Evolutionary conservation across 2,329 filamentous ascomycete genomes (phyloP), one percentile per base, ranked within the genome.

Genomic region (Fusarium brevicatenulatum): DNA sequence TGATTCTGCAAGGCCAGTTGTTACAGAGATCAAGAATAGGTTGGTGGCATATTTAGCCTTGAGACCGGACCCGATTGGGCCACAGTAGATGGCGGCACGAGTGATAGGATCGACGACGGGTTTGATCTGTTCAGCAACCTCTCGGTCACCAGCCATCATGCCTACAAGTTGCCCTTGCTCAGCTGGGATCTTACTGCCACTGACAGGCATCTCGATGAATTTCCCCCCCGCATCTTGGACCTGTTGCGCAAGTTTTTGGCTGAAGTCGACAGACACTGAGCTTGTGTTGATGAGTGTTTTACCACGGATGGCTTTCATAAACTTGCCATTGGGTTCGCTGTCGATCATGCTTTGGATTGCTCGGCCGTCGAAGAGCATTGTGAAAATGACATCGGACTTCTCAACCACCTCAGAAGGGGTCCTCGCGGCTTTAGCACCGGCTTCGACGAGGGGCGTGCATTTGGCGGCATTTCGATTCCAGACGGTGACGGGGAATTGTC

Each of bases 171-270:
- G 5, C 1, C 53, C 53, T 12, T 55, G 37, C 25, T 55, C 53
- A 9, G 53, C 53, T 16, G 53, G 53, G 1, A n/a, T n/a, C 3
- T 55, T 55, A 1, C 53, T 55, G 1, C 53, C 53, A 19, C 53
- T 55, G 0, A 55, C 53, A 5, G 53, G 53, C 53, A 55, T 55
- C 11, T 55, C 53, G 1, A 55, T 2, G 9, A 55, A 55, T 21
- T 32, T 25, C 0, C 53, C 53, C 0, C 37, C 37, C 1, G 53
- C 37, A 7, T 23, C 3, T 0, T 43, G 28, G 28, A 55, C 37
- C 12, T 55, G 37, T 15, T 55, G 25, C 5, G 53, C 28, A 23
- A 55, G 53, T 6, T 32, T 43, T 6, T 55, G 37, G 28, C 53
- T 55, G 11, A 43, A 55, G 11, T 32, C 37, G n/a, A 30, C 28